Conservation (phyloP, 192 early-diverging fungal species). For the Coemansia reversa region DNA sequence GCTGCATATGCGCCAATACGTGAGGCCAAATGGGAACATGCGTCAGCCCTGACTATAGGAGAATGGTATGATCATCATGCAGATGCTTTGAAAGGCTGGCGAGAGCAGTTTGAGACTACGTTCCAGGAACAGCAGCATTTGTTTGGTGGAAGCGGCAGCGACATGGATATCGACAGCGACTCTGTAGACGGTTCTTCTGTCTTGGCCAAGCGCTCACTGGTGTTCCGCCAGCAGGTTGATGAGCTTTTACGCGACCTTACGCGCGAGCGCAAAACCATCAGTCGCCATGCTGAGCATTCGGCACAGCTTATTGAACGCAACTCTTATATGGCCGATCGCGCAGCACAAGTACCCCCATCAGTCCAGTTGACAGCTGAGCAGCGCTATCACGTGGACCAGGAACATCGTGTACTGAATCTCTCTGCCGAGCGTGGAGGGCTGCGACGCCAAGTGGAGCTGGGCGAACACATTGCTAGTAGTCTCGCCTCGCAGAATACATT, state of each 20-base stretch:
- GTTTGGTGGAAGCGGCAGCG: slow-evolving; percentile 9
- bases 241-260: slow-evolving; percentile 44
- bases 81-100: slow-evolving; percentile 42
- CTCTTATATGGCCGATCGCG: slow-evolving; percentile 38
- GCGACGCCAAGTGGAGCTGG: slow-evolving; percentile 40
- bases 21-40: slow-evolving; percentile 50
- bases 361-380: slow-evolving; percentile 51
- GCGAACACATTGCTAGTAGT: slow-evolving; percentile 28
- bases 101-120: slow-evolving; percentile 52
- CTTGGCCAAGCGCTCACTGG: slow-evolving; percentile 14
- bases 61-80: slow-evolving; percentile 42
- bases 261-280: slow-evolving; percentile 39
- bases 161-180: slow-evolving; percentile 15
- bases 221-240: slow-evolving; percentile 40
- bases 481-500: slow-evolving; percentile 35
- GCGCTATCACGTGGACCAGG: slow-evolving; percentile 50
- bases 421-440: slow-evolving; percentile 48
- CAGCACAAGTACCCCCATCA: slow-evolving; percentile 38
- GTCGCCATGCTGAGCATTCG: slow-evolving; percentile 47
- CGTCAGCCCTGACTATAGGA: slow-evolving; percentile 36
- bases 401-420: slow-evolving; percentile 40
- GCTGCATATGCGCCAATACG: slow-evolving; percentile 48
- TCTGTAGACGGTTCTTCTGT: background rate
- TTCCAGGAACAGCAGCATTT: slow-evolving; percentile 51
- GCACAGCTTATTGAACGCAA: slow-evolving; percentile 40